Conservation (phyloP, 192 early-diverging fungal genomes). For the Rhizoclosmatium sp. region DNA sequence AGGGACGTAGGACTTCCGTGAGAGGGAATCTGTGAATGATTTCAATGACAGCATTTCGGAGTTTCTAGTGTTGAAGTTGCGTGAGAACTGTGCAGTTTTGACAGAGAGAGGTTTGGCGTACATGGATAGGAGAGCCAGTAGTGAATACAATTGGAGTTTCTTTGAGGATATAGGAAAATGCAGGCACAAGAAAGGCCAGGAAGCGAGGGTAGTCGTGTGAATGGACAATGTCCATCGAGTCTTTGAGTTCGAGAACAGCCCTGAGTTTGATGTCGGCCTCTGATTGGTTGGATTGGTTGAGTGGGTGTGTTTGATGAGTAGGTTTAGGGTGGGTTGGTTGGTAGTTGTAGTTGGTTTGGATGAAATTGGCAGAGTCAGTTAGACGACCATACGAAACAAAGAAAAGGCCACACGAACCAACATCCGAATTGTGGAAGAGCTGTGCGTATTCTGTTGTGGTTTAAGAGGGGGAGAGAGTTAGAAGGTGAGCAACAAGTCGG, state of each 20-base stretch:
- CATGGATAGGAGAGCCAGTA: conserved; percentile 78
- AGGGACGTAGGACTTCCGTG: conserved; percentile 81
- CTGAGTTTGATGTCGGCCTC: conserved; percentile 76
- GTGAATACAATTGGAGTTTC: conserved; percentile 68
- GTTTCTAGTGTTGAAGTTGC: conserved; percentile 64
- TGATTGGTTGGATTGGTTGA: conserved; percentile 29
- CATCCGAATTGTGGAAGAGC: not conserved
- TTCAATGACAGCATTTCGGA: conserved; percentile 87
- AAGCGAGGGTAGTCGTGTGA: conserved; percentile 83
- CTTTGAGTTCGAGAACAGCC: conserved; percentile 85
- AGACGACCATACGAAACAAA: not conserved
- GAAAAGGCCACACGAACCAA: not conserved
- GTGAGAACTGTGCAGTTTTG: not conserved
- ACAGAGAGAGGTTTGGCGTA: conserved; percentile 35
- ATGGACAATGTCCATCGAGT: conserved; percentile 92
- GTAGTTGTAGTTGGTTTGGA: too few relatives aligned
- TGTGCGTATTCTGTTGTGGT: not conserved
- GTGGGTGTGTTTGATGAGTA: not conserved
- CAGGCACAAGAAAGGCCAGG: conserved; percentile 81
- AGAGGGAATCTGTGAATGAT: conserved; percentile 92
- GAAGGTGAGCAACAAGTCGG: not conserved
- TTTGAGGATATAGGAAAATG: conserved; percentile 78
- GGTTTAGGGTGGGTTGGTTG: not conserved
- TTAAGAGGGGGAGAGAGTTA: not conserved
- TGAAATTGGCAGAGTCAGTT: too few relatives aligned